Percentiles rank a stretch among this genome's conserved stretches.
phyloP scores from a whole-genome alignment of 495 filamentous ascomycete genomes.

The Neurospora tetrasperma region DNA sequence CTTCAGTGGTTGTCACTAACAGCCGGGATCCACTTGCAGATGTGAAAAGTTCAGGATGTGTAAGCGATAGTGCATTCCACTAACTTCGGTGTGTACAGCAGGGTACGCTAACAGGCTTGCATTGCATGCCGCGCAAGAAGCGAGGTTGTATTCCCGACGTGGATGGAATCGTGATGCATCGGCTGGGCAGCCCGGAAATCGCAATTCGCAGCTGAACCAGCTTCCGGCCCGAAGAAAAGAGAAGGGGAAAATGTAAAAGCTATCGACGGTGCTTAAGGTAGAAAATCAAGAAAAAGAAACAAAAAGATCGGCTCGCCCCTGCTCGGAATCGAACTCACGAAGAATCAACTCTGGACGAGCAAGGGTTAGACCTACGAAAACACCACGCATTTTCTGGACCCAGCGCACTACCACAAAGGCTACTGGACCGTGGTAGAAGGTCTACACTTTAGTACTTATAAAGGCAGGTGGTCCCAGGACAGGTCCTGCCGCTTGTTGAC shows the following conservation, averaged over 20 bases:
- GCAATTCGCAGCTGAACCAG: background rate
- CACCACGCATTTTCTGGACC: background rate
- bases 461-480: background rate
- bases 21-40: background rate
- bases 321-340: background rate
- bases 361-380: background rate
- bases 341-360: too few relatives aligned
- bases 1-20: background rate
- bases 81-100: background rate
- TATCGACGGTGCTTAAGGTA: background rate
- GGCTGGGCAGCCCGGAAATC: background rate
- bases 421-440: background rate
- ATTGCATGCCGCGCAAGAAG: background rate
- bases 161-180: background rate
- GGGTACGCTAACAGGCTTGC: background rate
- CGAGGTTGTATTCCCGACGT: background rate
- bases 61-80: background rate
- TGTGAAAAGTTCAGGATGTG: background rate
- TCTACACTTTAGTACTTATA: background rate
- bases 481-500: background rate
- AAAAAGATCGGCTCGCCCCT: too few relatives aligned
- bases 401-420: background rate
- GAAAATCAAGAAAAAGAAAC: too few relatives aligned
- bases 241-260: background rate
- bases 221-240: background rate